Conservation (phyloP, 2,329 filamentous ascomycete species). For the Aureobasidium sp. region DNA sequence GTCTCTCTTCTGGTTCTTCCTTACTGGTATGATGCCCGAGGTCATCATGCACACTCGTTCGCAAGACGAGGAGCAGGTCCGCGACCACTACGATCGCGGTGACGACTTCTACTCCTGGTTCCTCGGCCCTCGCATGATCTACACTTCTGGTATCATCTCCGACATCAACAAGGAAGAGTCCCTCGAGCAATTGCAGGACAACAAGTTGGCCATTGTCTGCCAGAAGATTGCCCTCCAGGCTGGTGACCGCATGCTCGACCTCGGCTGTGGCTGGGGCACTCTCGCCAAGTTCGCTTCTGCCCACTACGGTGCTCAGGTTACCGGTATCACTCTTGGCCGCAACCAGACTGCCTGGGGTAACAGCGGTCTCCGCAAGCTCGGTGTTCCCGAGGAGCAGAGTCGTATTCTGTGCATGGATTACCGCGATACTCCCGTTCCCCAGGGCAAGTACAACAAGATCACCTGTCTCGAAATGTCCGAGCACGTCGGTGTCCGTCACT, state of each 20-base stretch:
- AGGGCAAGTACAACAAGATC: slow-evolving; percentile 83
- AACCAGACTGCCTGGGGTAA: slow-evolving; percentile 99
- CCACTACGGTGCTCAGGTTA: slow-evolving; percentile 79
- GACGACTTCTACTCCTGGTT: slow-evolving; percentile 99
- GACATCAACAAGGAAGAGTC: slow-evolving; percentile 81
- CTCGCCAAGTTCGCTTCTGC: slow-evolving; percentile 86
- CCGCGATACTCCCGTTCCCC: slow-evolving; percentile 77
- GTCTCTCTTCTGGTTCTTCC: slow-evolving; percentile 77
- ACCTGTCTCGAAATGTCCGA: slow-evolving; percentile 98
- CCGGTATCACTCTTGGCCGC: slow-evolving; percentile 85
- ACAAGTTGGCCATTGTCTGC: slow-evolving; percentile 91
- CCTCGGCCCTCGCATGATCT: slow-evolving; percentile 96
- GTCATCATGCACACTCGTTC: slow-evolving; percentile 86
- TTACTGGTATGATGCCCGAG: slow-evolving; percentile 81
- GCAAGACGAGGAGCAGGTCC: slow-evolving; percentile 96
- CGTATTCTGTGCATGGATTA: slow-evolving; percentile 95
- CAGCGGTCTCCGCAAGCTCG: slow-evolving; percentile 70
- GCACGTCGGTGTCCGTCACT: slow-evolving; percentile 91
- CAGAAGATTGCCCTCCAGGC: slow-evolving; percentile 84
- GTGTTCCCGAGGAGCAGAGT: slow-evolving; percentile 79
- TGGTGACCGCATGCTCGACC: slow-evolving; percentile 79
- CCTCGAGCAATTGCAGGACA: slow-evolving; percentile 93
- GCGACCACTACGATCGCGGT: slow-evolving; percentile 94
- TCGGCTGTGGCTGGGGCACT: slow-evolving; percentile 97
- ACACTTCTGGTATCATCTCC: slow-evolving; percentile 89